These are phyloP conservation scores for Dictyostelium brefeldianum DNA, from an alignment of 78 protist genomes.

Conservation along the genomic window DNA sequence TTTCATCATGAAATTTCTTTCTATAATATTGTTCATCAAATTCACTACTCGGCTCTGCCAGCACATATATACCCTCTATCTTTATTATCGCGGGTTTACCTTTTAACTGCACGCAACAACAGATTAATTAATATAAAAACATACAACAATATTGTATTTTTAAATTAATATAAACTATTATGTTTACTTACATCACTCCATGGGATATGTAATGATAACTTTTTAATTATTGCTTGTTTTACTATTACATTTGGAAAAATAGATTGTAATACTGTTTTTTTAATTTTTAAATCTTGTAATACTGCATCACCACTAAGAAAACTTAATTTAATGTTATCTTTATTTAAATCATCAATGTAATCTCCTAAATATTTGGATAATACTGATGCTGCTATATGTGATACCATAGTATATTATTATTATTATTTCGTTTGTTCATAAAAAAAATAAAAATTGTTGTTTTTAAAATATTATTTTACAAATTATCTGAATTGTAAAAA, in stretches of 20 bases:
- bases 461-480: too few relatives aligned
- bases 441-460: too few relatives aligned
- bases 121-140: background rate
- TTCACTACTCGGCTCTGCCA: constrained; percentile 54
- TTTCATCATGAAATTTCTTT: constrained; percentile 63
- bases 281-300: constrained; percentile 58
- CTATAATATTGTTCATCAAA: constrained; percentile 69
- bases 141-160: background rate
- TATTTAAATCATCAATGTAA: constrained; percentile 61
- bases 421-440: background rate
- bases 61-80: constrained; percentile 61
- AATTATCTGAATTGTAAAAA: too few relatives aligned
- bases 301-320: constrained; percentile 64
- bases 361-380: constrained; percentile 56
- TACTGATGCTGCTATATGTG: constrained; percentile 51
- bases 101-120: background rate
- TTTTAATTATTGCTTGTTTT: constrained; percentile 62
- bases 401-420: constrained; percentile 30
- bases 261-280: constrained; percentile 42
- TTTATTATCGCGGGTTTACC: constrained; percentile 60
- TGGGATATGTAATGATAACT: constrained; percentile 61
- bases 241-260: constrained; percentile 58
- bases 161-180: background rate
- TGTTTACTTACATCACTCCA: constrained; percentile 62
- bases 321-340: constrained; percentile 58